phyloP scores from a whole-genome alignment of 2,329 filamentous ascomycete genomes.

The Leptographium wingfieldii region DNA sequence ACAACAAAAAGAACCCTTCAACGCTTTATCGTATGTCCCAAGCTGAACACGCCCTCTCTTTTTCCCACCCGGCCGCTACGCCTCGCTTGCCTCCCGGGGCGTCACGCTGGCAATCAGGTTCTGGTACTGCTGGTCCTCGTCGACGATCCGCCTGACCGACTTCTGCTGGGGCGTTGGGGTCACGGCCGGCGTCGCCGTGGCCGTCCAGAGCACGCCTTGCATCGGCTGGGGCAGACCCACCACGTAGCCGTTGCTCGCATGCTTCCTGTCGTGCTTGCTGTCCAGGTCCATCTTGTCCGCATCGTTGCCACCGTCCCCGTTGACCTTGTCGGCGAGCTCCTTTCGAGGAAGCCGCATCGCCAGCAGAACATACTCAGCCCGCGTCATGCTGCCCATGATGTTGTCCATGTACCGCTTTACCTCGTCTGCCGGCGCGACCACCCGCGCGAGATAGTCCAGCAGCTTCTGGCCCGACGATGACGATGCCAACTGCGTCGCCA shows the following conservation, averaged over 20 bases:
- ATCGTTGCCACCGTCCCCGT: neutral
- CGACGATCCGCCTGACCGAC: slow-evolving; percentile 16
- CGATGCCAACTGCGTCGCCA: slow-evolving; percentile 3
- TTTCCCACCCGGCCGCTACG: neutral
- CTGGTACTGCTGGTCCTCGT: slow-evolving; percentile 34
- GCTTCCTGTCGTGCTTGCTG: slow-evolving; percentile 12
- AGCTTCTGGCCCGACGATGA: slow-evolving; percentile 31
- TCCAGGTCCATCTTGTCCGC: slow-evolving; percentile 15
- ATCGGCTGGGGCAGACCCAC: slow-evolving; percentile 8
- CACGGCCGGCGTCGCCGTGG: slow-evolving; percentile 4
- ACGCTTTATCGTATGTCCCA: neutral
- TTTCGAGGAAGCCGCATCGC: slow-evolving; percentile 51
- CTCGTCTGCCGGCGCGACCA: slow-evolving; percentile 50
- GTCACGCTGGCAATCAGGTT: slow-evolving; percentile 29
- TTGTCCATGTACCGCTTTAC: slow-evolving; percentile 57
- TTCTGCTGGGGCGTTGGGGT: slow-evolving; percentile 5
- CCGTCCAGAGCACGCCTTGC: slow-evolving; percentile 13
- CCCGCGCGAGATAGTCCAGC: slow-evolving; percentile 46
- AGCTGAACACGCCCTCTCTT: too few species aligned
- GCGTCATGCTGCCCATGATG: slow-evolving; percentile 55
- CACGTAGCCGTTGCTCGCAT: neutral
- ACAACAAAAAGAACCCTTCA: neutral
- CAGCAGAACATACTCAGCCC: slow-evolving; percentile 53
- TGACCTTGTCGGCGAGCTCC: slow-evolving; percentile 10
- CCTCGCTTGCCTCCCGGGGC: slow-evolving; percentile 17